Base-by-base conservation (phyloP, 2,329 filamentous ascomycete genomes). In the Verticillium longisporum region DNA sequence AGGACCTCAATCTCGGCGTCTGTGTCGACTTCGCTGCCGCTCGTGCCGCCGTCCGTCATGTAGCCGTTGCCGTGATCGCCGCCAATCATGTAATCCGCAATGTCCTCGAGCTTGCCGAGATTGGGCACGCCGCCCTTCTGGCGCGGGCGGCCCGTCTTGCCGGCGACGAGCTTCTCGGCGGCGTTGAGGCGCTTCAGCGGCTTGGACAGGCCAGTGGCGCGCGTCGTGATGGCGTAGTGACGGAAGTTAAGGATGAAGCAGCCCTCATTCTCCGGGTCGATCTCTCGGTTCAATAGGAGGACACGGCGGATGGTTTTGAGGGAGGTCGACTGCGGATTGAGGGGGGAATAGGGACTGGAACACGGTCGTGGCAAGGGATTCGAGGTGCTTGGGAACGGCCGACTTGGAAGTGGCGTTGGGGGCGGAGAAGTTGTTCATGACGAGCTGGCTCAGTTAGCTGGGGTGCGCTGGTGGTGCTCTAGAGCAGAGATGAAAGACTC, bases 271-370 rank as follows among this genome's bases (percentile, higher is more conserved):
- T 82, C 78, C 21, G 78, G 74, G 14, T 78, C 75, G 60, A 78
- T 77, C 72, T 96, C 92, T 64, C 95, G 88, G 75, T 98, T 97
- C 61, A 99, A 78, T 21, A 99, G 84, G 61, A 99, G 84, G 0
- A 98, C 91, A 70, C 95, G 87, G 66, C 90, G 90, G 72, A 99
- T 97, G n/a, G 92, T 92, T 68, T 91, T 89, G 38, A 99, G 83
- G 1, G 95, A 92, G 1, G 92, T 96, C 34, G 86, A 85, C 74
- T 96, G 92, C 0, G 95, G 95, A 68, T 95, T 95, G 74, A 99
- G 93, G 91, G 4, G 95, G 94, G 70, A 99, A 98, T 38, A 99
- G 85, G 7, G 92, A 96, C 74, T 97, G 94, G 77, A 98, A 99
- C 70, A 97, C 88, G 55, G 92, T 96, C 2, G 93, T 98, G 2